These are phyloP conservation scores for Anisodus acutangulus DNA, from an alignment of 257 asterid genomes.

Conservation along the genomic window DNA sequence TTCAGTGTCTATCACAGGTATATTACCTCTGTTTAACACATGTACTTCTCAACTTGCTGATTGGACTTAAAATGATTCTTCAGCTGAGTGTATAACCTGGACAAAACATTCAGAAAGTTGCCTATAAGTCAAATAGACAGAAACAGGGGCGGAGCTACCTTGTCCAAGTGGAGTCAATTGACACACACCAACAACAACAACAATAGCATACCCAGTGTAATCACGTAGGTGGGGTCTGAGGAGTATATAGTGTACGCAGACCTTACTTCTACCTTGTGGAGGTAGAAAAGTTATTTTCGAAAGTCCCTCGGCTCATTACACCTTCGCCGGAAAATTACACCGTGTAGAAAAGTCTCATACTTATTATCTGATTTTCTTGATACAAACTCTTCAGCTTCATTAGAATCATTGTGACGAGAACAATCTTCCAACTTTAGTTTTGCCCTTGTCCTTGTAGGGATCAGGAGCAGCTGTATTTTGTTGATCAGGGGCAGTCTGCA, in stretches of 20 bases:
- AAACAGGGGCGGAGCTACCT: background rate
- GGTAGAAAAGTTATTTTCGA: no score
- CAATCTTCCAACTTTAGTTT: background rate
- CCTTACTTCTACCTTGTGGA: no score
- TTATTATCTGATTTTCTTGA: constrained; percentile 25
- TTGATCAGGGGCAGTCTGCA: background rate
- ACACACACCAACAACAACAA: background rate
- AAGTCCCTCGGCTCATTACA: no score
- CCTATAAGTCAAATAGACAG: background rate
- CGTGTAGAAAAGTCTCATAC: background rate
- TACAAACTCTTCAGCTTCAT: constrained; percentile 18
- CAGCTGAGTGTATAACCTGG: background rate
- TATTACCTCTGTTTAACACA: no score
- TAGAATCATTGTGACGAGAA: background rate
- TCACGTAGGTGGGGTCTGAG: no score
- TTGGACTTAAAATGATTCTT: background rate
- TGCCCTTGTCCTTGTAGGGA: constrained; percentile 24
- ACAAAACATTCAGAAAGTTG: background rate
- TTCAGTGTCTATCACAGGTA: no score
- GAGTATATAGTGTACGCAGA: no score
- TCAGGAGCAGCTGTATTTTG: background rate
- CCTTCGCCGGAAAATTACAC: background rate
- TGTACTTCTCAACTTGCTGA: constrained; percentile 6
- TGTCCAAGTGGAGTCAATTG: background rate
- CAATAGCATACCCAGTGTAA: no score